Base-by-base conservation (phyloP, 2,329 filamentous ascomycete species). In the Exophiala sideris region DNA sequence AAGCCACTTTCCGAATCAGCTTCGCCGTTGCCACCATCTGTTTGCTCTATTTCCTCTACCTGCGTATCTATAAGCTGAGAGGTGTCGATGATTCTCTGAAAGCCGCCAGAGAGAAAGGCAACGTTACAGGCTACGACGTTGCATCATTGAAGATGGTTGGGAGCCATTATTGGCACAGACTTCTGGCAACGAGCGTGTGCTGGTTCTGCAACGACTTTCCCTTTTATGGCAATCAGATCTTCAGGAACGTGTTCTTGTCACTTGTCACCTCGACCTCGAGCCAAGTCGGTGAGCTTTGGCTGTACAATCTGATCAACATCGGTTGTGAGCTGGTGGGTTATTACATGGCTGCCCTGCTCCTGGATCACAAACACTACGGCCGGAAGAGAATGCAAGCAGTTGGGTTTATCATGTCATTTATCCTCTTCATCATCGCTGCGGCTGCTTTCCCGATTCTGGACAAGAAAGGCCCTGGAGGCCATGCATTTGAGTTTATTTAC, bases 131-230 rank as follows among this genome's bases (percentile, higher is more conserved):
- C 54, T 96, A 97, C 76, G 91, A 97, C 67, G 75, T 53, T 84
- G 94, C 76, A 96, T 96, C 64, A 89, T 90, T 45, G 86, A 88
- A 50, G 90, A 92, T 63, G 76, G 96, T 21, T 67, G 96, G 16
- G 92, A 48, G 35, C 91, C 47, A 96, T 92, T 20, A 85, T 91
- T 12, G 88, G 88, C 54, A 82, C 85, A 36, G 46, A 38, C 46
- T 48, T 16, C 18, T 48, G 11, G 46, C 46, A 12, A 48, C 46
- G n/a, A 48, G 46, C 21, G 9, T 48, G 4, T 38, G 46, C 24
- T 97, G 92, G 91, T 97, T 91, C 73, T 88, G 86, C 76, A 97
- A 97, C 72, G 92, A 97, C 68, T 87, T 96, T 62, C 96, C 96
- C 81, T 97, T 96, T 79, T 96, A 97, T 76, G 92, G 92, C 64